Evolutionary conservation across 176 grass and related monocot species (phyloP).

Genomic region (Otatea glauca): DNA sequence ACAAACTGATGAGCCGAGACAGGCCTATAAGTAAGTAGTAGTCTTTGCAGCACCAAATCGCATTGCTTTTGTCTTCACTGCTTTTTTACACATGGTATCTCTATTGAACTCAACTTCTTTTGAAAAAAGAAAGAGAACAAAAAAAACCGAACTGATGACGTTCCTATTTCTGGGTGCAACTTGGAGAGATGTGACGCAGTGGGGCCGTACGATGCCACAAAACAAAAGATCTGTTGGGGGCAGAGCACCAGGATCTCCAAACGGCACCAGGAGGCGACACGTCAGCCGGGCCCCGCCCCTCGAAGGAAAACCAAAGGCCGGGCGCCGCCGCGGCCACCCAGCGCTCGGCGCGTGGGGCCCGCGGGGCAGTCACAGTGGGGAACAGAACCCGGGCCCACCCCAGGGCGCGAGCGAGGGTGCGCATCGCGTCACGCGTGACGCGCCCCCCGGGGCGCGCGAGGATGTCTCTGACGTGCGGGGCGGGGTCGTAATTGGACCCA

Average conservation of each 20-base stretch:
- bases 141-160: too few species aligned
- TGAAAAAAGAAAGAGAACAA: too few species aligned
- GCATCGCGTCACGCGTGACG: slow-evolving; percentile 13
- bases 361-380: too few species aligned
- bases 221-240: not conserved
- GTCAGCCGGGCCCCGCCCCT: not conserved
- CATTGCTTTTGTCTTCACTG: too few species aligned
- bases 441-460: not conserved
- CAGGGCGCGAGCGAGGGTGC: not conserved
- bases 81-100: too few species aligned
- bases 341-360: not conserved
- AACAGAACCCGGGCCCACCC: too few species aligned
- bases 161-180: not conserved
- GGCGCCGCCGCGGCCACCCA: slow-evolving; percentile 28
- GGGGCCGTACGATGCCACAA: not conserved
- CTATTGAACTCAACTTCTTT: too few species aligned
- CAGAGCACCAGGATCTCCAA: not conserved
- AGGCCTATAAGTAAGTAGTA: too few species aligned
- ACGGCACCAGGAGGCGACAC: not conserved
- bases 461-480: not conserved
- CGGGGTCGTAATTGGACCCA: rapidly evolving
- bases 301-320: not conserved
- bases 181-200: too few species aligned
- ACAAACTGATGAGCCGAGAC: too few species aligned
- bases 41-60: too few species aligned